Base-by-base conservation (phyloP, 306 rosid species). In the Ormosia semicastrata region DNA sequence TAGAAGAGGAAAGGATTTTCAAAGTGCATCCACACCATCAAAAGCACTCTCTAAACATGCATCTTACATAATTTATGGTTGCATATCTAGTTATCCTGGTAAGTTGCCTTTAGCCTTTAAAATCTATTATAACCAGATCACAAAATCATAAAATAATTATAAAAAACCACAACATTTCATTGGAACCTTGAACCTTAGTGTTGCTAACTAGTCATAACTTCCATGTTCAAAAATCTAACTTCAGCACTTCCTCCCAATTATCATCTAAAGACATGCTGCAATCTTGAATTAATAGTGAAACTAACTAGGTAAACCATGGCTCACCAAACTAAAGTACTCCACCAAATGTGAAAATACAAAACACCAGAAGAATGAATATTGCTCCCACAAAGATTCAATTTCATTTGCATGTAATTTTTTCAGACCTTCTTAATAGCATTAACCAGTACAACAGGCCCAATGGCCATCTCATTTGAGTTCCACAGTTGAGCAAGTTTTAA, bases 281-380 rank as follows among this genome's bases (percentile, higher is more conserved):
- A 7, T 44, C 13, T 44, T 44, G 12, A 44, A 44, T 8, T 44
- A 44, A 44, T 44, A 44, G 1, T 44, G 13, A 44, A 6, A 41
- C 46, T 6, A 47, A 47, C 53, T 47, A 47, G 4, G 10, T 47
- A 47, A 40, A 47, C 53, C 53, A 47, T 9, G n/a, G 53, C n/a
- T 47, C 5, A 47, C 53, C 5, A 47, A 47, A 47, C 4, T 12
- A 11, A 47, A 47, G 53, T 47, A 47, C 3, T 47, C 53, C n/a
- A 47, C 53, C 10, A 47, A 3, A 47, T 47, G 53, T 13, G n/a
- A 11, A 47, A 47, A 2, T 10, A 44, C 49, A 47, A 47, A 47
- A 47, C 96, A 44, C 49, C 49, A 9, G 49, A 44, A 44, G 49
- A 44, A 4, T 89, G 92, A 84, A 91, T 82, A 84, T 85, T 88